Evolutionary conservation across 495 filamentous ascomycete species (phyloP), one percentile per base, ranked within the genome.

Genomic region (Ramalina intermedia): DNA sequence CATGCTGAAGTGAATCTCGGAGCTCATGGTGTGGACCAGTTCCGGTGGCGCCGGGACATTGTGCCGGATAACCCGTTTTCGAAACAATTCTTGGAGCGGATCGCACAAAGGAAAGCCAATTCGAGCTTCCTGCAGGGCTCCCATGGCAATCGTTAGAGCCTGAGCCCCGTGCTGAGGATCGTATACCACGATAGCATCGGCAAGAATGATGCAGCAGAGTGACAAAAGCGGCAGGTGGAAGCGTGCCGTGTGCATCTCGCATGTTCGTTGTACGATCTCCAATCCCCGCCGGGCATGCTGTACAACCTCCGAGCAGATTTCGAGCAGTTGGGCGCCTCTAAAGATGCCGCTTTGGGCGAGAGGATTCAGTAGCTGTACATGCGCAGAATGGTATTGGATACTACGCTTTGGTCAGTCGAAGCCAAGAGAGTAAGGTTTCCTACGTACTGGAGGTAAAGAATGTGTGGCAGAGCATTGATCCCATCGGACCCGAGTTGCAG

Each of bases 381-480:
- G 26, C 27, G 55, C 57, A 17, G 46, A 51, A 37, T 58, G 53
- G 20, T 58, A 58, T 45, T 55, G 56, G 14, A 55, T 45, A 38
- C 56, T 58, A 41, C 11, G 7, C 8, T 43, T 4, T 2, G 17
- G 29, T 33, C 29, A 33, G 29, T 33, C 7, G 12, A 33, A 33
- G 29, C 29, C 12, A 13, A 33, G 29, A 33, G 5, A 33, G 29
- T 11, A 33, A 33, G 29, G 29, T 33, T 1, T n/a, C 7, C 33
- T 24, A 43, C 62, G 20, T 57, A 68, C 65, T 64, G 53, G 23
- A 68, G 55, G 24, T 59, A 64, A 14, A 66, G 55, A 36, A 68
- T 55, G 46, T 68, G 64, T 23, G 66, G 63, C 23, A 67, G 48
- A 8, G 58, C 55, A 39, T 60, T 60, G 41, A 56, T 56, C 29